A percentile compares a stretch with the other conserved stretches of the same genome.
These are phyloP conservation scores for Ogataea ganodermae DNA, from an alignment of 805 yeast species.

Conservation along the genomic window DNA sequence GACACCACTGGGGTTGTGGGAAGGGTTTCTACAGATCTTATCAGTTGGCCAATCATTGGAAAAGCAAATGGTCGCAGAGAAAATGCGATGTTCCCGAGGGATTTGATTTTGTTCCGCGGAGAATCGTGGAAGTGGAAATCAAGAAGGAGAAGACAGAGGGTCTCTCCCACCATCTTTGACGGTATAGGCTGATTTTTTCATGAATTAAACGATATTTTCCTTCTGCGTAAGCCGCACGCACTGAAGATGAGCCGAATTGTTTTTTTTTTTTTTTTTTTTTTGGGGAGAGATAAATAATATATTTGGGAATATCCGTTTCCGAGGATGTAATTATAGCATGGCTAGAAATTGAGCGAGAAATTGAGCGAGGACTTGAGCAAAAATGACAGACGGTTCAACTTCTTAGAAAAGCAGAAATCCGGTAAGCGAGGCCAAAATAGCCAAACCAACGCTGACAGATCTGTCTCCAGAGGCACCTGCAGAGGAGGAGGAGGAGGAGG, in stretches of 20 bases:
- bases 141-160: background rate
- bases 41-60: constrained; percentile 27
- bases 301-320: no score
- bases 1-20: constrained; percentile 23
- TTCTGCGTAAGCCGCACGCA: background rate
- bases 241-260: background rate
- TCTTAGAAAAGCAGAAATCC: no score
- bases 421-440: no score
- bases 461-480: no score
- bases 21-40: constrained; percentile 23
- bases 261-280: background rate
- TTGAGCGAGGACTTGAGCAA: no score
- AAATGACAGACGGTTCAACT: no score
- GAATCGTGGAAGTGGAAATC: background rate
- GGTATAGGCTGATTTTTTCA: background rate
- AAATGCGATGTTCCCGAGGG: constrained; percentile 22
- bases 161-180: background rate
- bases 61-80: constrained; percentile 20
- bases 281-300: no score
- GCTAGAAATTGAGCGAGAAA: no score
- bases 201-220: background rate
- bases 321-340: no score
- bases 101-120: constrained; percentile 20
- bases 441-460: no score
- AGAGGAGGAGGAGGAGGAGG: no score